Percentiles rank a stretch among this genome's conserved stretches.
phyloP scores from a whole-genome alignment of 2,329 filamentous ascomycete genomes.

The Thelonectria discophora region DNA sequence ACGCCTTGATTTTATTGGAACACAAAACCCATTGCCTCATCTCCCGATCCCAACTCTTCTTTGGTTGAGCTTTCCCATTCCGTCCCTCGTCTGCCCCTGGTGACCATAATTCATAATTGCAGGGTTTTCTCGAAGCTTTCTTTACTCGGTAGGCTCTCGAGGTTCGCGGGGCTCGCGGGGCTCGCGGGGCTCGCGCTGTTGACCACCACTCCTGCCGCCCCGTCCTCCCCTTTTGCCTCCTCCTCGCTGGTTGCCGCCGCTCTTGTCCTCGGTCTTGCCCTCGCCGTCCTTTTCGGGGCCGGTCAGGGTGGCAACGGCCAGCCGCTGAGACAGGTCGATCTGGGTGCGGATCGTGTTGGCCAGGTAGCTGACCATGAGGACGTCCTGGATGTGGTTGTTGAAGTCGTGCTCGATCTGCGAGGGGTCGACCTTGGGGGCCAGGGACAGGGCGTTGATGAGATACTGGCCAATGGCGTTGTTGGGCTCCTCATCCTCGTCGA shows the following conservation, averaged over 20 bases:
- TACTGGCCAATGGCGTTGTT: constrained; percentile 94
- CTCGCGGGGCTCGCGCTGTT: constrained; percentile 60
- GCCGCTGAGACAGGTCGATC: constrained; percentile 95
- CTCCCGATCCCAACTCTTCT: constrained; percentile 34
- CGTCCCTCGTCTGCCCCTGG: constrained; percentile 24
- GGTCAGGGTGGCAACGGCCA: constrained; percentile 79
- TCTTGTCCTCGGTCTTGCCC: constrained; percentile 56
- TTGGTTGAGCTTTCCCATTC: constrained; percentile 34
- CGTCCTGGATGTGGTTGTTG: constrained; percentile 99
- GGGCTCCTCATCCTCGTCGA: constrained; percentile 91
- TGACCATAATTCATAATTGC: constrained; percentile 5
- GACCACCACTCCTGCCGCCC: constrained; percentile 59
- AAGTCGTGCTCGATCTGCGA: constrained; percentile 95
- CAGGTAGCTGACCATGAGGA: constrained; percentile 96
- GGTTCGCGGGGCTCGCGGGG: constrained; percentile 55
- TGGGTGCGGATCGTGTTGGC: constrained; percentile 99
- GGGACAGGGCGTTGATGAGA: constrained; percentile 89
- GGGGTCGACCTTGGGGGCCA: constrained; percentile 93
- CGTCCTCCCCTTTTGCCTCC: constrained; percentile 62
- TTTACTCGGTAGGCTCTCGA: constrained; percentile 48
- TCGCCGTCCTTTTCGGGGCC: constrained; percentile 60
- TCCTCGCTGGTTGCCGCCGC: constrained; percentile 55
- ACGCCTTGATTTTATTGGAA: constrained; percentile 51
- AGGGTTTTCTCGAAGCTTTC: neutral
- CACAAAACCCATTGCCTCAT: constrained; percentile 45